Evolutionary conservation across 108 stramenopile genomes (phyloP), one percentile per base, ranked within the genome.

Genomic region (Thalassiosira profunda): DNA sequence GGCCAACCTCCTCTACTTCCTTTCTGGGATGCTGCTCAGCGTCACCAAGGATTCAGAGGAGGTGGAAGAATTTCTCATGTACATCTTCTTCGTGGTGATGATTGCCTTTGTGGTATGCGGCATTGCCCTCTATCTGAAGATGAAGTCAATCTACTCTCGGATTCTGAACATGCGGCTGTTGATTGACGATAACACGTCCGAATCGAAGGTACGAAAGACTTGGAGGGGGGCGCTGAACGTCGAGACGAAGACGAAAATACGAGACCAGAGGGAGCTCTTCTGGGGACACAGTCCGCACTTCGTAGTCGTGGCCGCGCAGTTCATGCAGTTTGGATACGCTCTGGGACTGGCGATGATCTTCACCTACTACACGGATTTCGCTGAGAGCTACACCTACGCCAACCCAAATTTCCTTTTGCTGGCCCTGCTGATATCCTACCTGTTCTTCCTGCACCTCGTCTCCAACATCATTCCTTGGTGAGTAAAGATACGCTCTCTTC

Each of bases 321-420:
- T 85, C 41, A 72, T 76, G 75, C 88, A 92, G 41, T 93, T 96
- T 74, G 92, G 88, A 21, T 96, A 86, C 59, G 90, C 95, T n/a
- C 58, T 93, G n/a, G 84, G 76, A n/a, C 63, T 93, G 34, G 58
- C 87, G 4, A 60, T 87, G 35, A 71, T 93, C 26, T 70, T 92
- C 20, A 85, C 91, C 26, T 93, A 78, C 47, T 49, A 40, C 28
- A 28, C 77, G 37, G 57, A 80, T 36, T 38, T 82, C 45, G 8
- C 35, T 10, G 36, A 33, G 7, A 21, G 15, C 26, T 40, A 21
- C 25, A n/a, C n/a, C n/a, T n/a, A n/a, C n/a, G n/a, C n/a, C n/a
- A n/a, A n/a, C n/a, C n/a, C n/a, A n/a, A n/a, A n/a, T n/a, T n/a
- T n/a, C n/a, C n/a, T n/a, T n/a, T n/a, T n/a, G 7, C 8, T 81